Evolutionary conservation across 2,329 filamentous ascomycete species (phyloP).

Genomic region (Acarospora socialis): DNA sequence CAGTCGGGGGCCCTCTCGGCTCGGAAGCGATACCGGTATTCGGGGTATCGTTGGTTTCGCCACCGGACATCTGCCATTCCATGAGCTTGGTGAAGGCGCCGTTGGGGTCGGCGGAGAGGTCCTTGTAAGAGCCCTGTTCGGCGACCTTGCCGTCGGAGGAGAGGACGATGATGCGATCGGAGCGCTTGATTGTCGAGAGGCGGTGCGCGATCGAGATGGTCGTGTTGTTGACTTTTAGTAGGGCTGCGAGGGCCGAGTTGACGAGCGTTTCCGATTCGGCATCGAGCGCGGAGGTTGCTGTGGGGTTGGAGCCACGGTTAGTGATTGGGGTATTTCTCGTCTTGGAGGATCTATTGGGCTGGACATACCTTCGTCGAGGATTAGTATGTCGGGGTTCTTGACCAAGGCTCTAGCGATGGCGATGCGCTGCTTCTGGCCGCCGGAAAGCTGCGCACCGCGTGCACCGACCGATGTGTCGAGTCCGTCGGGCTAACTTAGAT

Average conservation of each 20-base stretch:
- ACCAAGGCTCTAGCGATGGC: slow-evolving; percentile 89
- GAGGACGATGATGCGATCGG: slow-evolving; percentile 86
- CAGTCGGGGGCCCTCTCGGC: slow-evolving; percentile 25
- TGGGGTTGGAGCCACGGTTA: background rate
- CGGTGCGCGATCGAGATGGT: slow-evolving; percentile 97
- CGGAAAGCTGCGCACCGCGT: slow-evolving; percentile 82
- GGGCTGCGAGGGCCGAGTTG: slow-evolving; percentile 69
- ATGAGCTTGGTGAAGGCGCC: slow-evolving; percentile 91
- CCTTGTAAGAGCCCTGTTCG: slow-evolving; percentile 71
- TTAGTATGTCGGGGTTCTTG: slow-evolving; percentile 91
- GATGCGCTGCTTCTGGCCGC: slow-evolving; percentile 94
- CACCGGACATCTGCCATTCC: slow-evolving; percentile 96
- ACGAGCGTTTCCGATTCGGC: slow-evolving; percentile 95
- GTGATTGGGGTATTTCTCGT: background rate
- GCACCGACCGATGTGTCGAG: slow-evolving; percentile 89
- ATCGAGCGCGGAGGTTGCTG: slow-evolving; percentile 80
- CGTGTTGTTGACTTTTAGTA: slow-evolving; percentile 79
- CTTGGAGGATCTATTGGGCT: slow-evolving; percentile 7
- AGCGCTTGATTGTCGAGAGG: slow-evolving; percentile 89
- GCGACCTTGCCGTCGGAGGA: slow-evolving; percentile 76
- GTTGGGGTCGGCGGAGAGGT: slow-evolving; percentile 55
- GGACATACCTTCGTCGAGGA: slow-evolving; percentile 60
- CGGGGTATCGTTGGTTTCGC: slow-evolving; percentile 35
- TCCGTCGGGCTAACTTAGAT: slow-evolving; percentile 55
- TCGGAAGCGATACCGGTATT: slow-evolving; percentile 16